A percentile compares a stretch with the other conserved stretches of the same genome.
phyloP scores from a whole-genome alignment of 2,329 filamentous ascomycete species.

The Calonectria hongkongensis region DNA sequence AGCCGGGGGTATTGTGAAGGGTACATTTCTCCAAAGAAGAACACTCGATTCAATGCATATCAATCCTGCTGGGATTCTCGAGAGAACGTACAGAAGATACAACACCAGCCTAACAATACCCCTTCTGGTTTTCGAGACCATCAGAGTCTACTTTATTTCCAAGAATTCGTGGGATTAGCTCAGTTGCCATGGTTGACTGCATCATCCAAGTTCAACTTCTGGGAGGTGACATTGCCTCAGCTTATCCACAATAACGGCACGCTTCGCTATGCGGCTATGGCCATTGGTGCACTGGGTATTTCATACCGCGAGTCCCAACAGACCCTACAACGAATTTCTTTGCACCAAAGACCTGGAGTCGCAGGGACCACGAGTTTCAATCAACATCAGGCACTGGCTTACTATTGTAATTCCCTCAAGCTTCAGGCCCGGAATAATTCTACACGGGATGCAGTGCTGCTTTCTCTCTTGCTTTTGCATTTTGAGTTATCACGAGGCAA shows the following conservation, averaged over 20 bases:
- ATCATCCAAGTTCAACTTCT: neutral
- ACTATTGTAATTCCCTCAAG: neutral
- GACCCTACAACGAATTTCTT: neutral
- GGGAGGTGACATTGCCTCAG: neutral
- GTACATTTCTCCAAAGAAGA: neutral
- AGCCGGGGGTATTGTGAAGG: neutral
- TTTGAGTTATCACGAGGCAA: neutral
- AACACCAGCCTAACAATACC: neutral
- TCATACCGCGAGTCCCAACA: neutral
- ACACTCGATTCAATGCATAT: neutral
- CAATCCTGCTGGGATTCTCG: neutral
- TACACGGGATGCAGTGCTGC: neutral
- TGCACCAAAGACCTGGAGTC: no score
- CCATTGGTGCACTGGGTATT: neutral
- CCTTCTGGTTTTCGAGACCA: neutral
- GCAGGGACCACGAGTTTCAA: neutral
- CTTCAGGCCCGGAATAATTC: neutral
- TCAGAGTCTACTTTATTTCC: neutral
- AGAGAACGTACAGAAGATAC: neutral
- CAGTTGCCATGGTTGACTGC: neutral
- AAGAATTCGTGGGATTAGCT: neutral
- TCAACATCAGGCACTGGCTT: neutral
- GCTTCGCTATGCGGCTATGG: neutral
- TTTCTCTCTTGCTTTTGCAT: neutral
- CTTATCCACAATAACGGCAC: neutral